phyloP scores from a whole-genome alignment of 2,329 filamentous ascomycete genomes.

The Trichoderma citrinoviride region DNA sequence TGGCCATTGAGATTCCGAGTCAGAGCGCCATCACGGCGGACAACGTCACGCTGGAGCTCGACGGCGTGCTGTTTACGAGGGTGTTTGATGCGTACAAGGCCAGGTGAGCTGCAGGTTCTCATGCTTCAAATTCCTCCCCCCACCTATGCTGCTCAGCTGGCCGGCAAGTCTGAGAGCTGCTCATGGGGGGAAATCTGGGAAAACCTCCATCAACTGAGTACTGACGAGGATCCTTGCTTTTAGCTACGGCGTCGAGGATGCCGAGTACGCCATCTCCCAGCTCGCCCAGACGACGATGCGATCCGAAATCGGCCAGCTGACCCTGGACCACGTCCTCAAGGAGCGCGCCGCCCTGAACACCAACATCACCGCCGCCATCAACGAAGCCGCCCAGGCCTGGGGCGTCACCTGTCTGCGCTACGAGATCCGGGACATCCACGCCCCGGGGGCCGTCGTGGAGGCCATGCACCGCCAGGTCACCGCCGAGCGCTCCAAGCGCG shows the following conservation, averaged over 20 bases:
- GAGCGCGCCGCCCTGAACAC: conserved; percentile 94
- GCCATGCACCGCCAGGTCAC: conserved; percentile 99
- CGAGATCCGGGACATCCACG: conserved; percentile 98
- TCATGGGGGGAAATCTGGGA: no score
- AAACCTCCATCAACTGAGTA: background rate
- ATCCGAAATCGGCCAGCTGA: conserved; percentile 93
- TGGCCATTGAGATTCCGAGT: conserved; percentile 92
- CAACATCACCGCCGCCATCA: conserved; percentile 98
- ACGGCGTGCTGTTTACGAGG: conserved; percentile 91
- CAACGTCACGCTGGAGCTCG: conserved; percentile 94
- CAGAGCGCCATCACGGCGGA: conserved; percentile 98
- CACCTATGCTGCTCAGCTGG: background rate
- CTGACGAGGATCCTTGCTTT: background rate
- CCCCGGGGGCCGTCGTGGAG: conserved; percentile 86
- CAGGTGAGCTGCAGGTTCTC: conserved; percentile 55
- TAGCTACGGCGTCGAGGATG: conserved; percentile 96
- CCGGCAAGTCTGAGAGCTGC: no score
- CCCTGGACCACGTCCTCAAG: conserved; percentile 95
- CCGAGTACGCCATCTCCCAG: conserved; percentile 97
- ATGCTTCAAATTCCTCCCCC: no score
- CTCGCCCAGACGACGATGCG: conserved; percentile 99
- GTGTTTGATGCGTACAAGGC: conserved; percentile 99
- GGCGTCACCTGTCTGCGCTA: conserved; percentile 94
- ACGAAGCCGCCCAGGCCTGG: conserved; percentile 96
- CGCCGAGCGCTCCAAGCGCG: conserved; percentile 93